These are phyloP conservation scores for Neospermospora avenae DNA, from an alignment of 2,329 filamentous ascomycete genomes.

Conservation along the genomic window DNA sequence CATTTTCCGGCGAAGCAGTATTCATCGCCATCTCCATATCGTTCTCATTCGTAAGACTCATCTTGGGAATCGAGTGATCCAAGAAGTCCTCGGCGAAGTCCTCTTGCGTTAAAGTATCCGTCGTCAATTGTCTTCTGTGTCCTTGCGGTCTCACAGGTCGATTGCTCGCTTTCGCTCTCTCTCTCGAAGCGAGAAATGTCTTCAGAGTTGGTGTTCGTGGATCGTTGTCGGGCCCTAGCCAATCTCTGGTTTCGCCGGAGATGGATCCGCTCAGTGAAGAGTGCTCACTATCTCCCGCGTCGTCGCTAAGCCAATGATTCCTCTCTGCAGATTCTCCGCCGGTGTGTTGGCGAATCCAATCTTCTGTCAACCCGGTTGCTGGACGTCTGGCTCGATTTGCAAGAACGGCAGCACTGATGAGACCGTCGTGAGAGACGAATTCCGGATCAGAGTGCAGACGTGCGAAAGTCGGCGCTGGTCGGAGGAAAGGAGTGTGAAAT, in stretches of 20 bases:
- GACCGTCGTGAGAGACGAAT: slow-evolving; percentile 35
- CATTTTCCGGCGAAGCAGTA: slow-evolving; percentile 29
- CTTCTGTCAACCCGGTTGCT: slow-evolving; percentile 66
- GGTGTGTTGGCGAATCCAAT: slow-evolving; percentile 85
- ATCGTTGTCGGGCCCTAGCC: slow-evolving; percentile 45
- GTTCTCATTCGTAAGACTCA: slow-evolving; percentile 26
- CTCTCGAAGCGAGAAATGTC: slow-evolving; percentile 29
- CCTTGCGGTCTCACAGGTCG: slow-evolving; percentile 20
- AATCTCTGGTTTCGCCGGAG: slow-evolving; percentile 46
- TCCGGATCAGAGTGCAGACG: slow-evolving; percentile 39
- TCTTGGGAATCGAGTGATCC: slow-evolving; percentile 20
- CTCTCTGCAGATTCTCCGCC: slow-evolving; percentile 66
- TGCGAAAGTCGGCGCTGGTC: slow-evolving; percentile 47
- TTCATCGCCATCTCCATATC: slow-evolving; percentile 20
- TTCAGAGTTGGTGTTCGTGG: slow-evolving; percentile 35
- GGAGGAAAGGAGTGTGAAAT: slow-evolving; percentile 60
- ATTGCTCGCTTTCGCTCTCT: slow-evolving; percentile 21
- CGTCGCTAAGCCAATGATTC: slow-evolving; percentile 82
- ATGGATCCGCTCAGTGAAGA: slow-evolving; percentile 70
- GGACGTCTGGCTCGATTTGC: slow-evolving; percentile 60
- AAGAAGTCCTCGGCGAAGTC: slow-evolving; percentile 30
- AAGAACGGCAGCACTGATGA: slow-evolving; percentile 52
- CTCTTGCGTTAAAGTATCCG: slow-evolving; percentile 34
- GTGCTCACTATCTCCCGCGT: slow-evolving; percentile 67
- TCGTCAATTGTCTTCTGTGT: slow-evolving; percentile 35